A percentile compares a stretch with the other conserved stretches of the same genome.
Conservation (phyloP, 2,329 filamentous ascomycete species). For the Penicillium sp. region DNA sequence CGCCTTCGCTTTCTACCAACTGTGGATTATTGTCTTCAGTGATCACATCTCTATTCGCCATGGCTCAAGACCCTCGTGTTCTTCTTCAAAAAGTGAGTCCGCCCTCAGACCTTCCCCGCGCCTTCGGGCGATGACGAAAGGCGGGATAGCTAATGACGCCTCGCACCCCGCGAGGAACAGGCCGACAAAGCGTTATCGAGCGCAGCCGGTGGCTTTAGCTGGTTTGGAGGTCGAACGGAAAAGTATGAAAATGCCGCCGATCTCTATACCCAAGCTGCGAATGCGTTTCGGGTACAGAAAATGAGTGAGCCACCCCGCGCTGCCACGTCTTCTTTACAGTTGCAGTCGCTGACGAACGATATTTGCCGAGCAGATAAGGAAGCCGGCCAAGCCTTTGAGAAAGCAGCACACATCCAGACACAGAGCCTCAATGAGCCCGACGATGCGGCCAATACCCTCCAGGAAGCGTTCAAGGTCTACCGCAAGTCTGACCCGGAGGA, state of each 20-base stretch:
- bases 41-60: constrained; percentile 34
- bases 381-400: constrained; percentile 80
- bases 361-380: constrained; percentile 59
- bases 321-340: constrained; percentile 1
- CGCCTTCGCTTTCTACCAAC: constrained; percentile 16
- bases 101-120: constrained; percentile 1
- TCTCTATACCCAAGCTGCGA: constrained; percentile 79
- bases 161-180: constrained; percentile 45
- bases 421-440: constrained; percentile 83
- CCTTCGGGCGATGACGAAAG: constrained; percentile 24
- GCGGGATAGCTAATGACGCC: constrained; percentile 24
- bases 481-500: constrained; percentile 77
- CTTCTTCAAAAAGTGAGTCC: constrained; percentile 67
- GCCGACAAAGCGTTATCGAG: constrained; percentile 76
- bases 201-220: constrained; percentile 75
- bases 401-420: constrained; percentile 73
- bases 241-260: constrained; percentile 89
- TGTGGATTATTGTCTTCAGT: constrained; percentile 6
- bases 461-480: constrained; percentile 94
- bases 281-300: constrained; percentile 84
- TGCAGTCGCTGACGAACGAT: constrained; percentile 1
- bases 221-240: constrained; percentile 80
- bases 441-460: constrained; percentile 80
- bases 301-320: constrained; percentile 54
- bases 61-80: constrained; percentile 72